Evolutionary conservation across 305 asterid species (phyloP), one percentile per base, ranked within the genome.

Genomic region (Fraxinus greggii): DNA sequence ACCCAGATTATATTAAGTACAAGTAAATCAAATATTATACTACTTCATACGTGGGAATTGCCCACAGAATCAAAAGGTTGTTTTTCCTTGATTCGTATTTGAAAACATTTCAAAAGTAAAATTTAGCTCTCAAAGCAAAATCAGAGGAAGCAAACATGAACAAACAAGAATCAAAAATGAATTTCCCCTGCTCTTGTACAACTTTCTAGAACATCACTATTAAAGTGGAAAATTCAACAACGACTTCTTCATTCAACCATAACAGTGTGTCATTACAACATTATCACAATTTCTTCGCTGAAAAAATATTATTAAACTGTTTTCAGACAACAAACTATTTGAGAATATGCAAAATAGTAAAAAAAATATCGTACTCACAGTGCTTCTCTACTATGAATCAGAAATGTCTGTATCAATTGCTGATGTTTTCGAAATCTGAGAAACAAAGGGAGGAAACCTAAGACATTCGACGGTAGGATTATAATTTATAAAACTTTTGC

Each of bases 1-100:
- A 77, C 45, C 4, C 13, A 28, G 2, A 35, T 23, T 56, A 1
- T 61, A 28, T 7, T 7, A 67, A 70, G 2, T 8, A 73, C 17
- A 72, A 42, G 29, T 12, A n/a, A 65, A 56, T 12, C 21, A 23
- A 78, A 48, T 23, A 63, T 36, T 36, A 19, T 19, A 38, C 15
- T 23, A 6, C 21, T 67, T 5, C 13, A 69, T 38, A 23, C 35
- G 7, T 13, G 75, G 40, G 40, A 45, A 32, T 36, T 42, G 79
- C 83, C 85, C 80, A 79, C 79, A 45, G 73, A 79, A 79, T 70
- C 59, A 8, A 74, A 61, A 51, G 32, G 72, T 48, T 61, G 36
- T 65, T 65, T 65, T 65, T 65, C 36, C 73, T 65, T 4, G 31
- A 65, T 26, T 65, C 29, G 73, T 65, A 65, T 12, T 21, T 26